phyloP scores from a whole-genome alignment of 345 rosid genomes.

The Eucalyptus tenuipes region DNA sequence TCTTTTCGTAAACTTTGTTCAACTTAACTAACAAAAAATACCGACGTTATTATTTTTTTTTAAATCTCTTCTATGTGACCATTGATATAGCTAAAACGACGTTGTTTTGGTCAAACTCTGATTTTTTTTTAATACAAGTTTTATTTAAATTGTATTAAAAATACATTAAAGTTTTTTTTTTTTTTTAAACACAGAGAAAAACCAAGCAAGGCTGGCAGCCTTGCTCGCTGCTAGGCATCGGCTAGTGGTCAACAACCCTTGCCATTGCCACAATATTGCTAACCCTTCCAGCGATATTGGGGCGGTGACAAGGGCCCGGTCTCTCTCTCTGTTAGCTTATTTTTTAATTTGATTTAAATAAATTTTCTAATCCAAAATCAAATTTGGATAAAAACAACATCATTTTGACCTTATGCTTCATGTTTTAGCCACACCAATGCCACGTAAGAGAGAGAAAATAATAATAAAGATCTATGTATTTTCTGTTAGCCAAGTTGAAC shows the following conservation, averaged over 20 bases:
- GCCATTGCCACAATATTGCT: not conserved
- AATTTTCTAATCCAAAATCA: not conserved
- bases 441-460: not conserved
- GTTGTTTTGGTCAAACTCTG: too few relatives aligned
- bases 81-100: not conserved
- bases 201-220: not conserved
- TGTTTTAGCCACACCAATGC: accelerated
- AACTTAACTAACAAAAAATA: not conserved
- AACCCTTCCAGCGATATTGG: not conserved
- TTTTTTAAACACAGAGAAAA: too few relatives aligned
- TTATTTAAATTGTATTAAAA: too few relatives aligned
- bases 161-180: too few relatives aligned
- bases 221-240: not conserved
- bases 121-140: not conserved
- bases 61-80: not conserved
- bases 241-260: not conserved
- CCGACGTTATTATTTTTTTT: accelerated
- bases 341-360: not conserved
- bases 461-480: not conserved
- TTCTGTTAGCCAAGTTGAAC: not conserved
- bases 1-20: too few relatives aligned
- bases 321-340: not conserved
- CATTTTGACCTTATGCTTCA: not conserved
- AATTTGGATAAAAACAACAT: not conserved
- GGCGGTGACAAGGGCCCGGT: too few relatives aligned